phyloP scores from a whole-genome alignment of 2,329 filamentous ascomycete species.

The Hymenotorrendiella dingleyae region DNA sequence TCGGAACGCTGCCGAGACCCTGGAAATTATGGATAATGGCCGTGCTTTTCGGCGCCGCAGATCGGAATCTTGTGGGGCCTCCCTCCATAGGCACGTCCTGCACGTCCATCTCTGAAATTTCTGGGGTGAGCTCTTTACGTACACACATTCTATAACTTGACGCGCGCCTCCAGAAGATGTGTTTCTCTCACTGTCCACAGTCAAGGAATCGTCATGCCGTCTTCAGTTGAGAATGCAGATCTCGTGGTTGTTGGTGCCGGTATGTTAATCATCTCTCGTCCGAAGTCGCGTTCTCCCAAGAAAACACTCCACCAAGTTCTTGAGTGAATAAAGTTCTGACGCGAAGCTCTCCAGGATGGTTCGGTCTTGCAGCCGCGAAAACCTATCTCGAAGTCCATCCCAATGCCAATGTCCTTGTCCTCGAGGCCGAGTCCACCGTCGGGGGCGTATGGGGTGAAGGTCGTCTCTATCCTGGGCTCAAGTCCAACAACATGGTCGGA shows the following conservation, averaged over 20 bases:
- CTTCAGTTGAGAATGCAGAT: conserved; percentile 20
- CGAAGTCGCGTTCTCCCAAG: neutral
- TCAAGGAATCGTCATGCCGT: neutral
- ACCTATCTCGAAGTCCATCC: conserved; percentile 56
- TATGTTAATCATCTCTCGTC: conserved; percentile 30
- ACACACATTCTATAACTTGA: too few relatives aligned
- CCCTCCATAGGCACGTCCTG: too few relatives aligned
- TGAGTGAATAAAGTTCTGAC: neutral
- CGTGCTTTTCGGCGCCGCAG: too few relatives aligned
- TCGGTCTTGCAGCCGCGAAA: conserved; percentile 56
- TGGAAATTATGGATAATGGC: too few relatives aligned
- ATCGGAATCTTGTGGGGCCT: too few relatives aligned
- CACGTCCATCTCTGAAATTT: too few relatives aligned
- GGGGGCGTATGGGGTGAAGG: conserved; percentile 68
- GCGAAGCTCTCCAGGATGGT: conserved; percentile 32
- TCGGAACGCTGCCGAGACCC: too few relatives aligned
- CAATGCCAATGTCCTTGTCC: conserved; percentile 45
- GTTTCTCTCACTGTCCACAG: too few relatives aligned
- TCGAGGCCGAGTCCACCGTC: conserved; percentile 51
- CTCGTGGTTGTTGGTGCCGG: conserved; percentile 41
- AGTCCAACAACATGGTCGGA: conserved; percentile 68
- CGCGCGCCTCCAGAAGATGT: too few relatives aligned
- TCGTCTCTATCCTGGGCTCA: conserved; percentile 62
- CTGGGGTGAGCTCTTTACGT: too few relatives aligned
- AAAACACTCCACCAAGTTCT: neutral